Conservation (phyloP, 1,284 basidiomycete genomes). For the Butyriboletus appendiculatus region DNA sequence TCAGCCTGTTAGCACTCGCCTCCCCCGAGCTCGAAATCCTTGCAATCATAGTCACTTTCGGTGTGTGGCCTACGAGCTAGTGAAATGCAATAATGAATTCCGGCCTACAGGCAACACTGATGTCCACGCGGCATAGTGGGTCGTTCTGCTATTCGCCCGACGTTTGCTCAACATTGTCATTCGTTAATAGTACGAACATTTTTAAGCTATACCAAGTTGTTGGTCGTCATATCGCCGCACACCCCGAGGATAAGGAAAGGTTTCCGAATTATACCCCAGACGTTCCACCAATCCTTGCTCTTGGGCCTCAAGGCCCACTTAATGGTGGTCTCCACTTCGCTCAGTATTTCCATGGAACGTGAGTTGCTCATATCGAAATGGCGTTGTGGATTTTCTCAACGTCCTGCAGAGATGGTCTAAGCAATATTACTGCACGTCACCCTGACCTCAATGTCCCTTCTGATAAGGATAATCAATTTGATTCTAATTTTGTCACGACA, state of each 20-base stretch:
- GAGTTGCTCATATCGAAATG: constrained; percentile 23
- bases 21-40: constrained; percentile 79
- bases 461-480: constrained; percentile 34
- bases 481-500: constrained; percentile 47
- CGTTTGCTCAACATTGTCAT: constrained; percentile 13
- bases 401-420: constrained; percentile 72
- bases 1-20: constrained; percentile 66
- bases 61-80: constrained; percentile 41
- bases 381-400: constrained; percentile 1
- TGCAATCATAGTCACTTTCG: constrained; percentile 78
- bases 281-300: constrained; percentile 61
- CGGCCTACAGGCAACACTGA: constrained; percentile 67
- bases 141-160: neutral
- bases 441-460: constrained; percentile 62
- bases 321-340: constrained; percentile 79
- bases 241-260: constrained; percentile 55
- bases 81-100: neutral
- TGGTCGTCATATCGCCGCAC: constrained; percentile 58
- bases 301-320: constrained; percentile 74
- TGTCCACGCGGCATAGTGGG: constrained; percentile 58
- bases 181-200: constrained; percentile 64
- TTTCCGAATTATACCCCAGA: constrained; percentile 60
- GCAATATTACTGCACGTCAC: constrained; percentile 70
- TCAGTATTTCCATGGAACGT: constrained; percentile 85
- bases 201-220: constrained; percentile 79